A percentile compares a stretch with the other conserved stretches of the same genome.
phyloP scores from a whole-genome alignment of 805 yeast genomes.

The Cyberlindnera euphorbiae region DNA sequence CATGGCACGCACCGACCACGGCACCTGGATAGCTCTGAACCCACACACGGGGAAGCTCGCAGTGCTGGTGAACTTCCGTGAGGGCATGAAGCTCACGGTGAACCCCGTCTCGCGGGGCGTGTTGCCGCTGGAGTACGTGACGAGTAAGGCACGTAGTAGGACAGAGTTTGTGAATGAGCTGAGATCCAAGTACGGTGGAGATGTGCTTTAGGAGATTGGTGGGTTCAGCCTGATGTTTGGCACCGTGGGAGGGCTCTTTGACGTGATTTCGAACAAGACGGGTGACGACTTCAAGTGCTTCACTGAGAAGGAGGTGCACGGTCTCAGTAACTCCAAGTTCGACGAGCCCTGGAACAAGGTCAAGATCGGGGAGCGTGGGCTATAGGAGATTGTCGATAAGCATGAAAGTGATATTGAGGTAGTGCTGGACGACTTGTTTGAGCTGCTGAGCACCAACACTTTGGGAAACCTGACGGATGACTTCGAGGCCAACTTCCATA shows the following conservation, averaged over 20 bases:
- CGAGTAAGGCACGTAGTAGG: constrained; percentile 19
- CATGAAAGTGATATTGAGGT: constrained; percentile 29
- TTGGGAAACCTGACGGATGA: constrained; percentile 28
- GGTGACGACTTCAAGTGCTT: constrained; percentile 29
- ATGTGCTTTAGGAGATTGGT: constrained; percentile 22
- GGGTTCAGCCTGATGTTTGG: constrained; percentile 36
- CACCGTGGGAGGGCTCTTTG: constrained; percentile 27
- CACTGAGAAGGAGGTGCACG: constrained; percentile 36
- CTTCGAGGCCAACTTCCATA: constrained; percentile 32
- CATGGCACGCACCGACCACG: constrained; percentile 65
- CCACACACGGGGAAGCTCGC: constrained; percentile 52
- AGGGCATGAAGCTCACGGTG: constrained; percentile 28
- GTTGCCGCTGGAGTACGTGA: constrained; percentile 37
- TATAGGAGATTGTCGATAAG: constrained; percentile 31
- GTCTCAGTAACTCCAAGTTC: constrained; percentile 65
- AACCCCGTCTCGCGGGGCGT: constrained; percentile 40
- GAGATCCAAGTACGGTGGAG: constrained; percentile 15
- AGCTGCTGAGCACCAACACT: constrained; percentile 46
- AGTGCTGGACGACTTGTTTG: constrained; percentile 49
- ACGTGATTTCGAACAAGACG: constrained; percentile 26
- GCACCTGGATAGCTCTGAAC: constrained; percentile 88
- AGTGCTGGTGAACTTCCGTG: constrained; percentile 72
- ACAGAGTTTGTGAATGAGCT: constrained; percentile 22
- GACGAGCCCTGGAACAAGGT: constrained; percentile 77
- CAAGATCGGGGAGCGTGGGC: constrained; percentile 42